These are phyloP conservation scores for Oemleria cerasiformis DNA, from an alignment of 306 rosid species.

Conservation along the genomic window DNA sequence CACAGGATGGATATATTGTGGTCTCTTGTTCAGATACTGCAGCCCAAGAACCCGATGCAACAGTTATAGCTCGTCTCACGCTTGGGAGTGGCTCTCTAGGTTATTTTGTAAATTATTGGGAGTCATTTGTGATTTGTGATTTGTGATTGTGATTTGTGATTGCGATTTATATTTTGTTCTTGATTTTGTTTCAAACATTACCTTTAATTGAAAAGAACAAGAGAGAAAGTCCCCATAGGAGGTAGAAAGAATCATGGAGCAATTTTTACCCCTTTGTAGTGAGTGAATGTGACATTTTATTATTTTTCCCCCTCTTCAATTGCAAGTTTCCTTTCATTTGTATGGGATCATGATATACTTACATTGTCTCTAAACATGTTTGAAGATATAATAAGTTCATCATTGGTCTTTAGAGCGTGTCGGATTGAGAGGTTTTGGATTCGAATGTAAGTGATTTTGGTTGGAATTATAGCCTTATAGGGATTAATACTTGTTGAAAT, in stretches of 20 bases:
- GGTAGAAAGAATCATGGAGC: constrained; percentile 6
- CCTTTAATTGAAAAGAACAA: constrained; percentile 10
- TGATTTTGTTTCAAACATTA: not conserved
- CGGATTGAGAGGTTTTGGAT: too few species aligned
- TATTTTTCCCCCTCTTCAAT: constrained; percentile 4
- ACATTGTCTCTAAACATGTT: not conserved
- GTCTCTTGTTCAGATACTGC: constrained; percentile 91
- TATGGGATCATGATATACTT: constrained; percentile 12
- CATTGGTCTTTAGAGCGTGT: too few species aligned
- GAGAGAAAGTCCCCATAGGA: constrained; percentile 12
- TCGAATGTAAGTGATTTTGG: too few species aligned
- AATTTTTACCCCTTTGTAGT: constrained; percentile 10
- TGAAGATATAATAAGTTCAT: not conserved
- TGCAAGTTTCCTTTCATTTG: constrained; percentile 20
- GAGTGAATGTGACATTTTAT: constrained; percentile 30
- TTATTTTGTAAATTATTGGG: constrained; percentile 31
- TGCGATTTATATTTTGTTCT: constrained; percentile 10
- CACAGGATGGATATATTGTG: constrained; percentile 93
- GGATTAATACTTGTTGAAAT: not conserved
- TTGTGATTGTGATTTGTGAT: constrained; percentile 30
- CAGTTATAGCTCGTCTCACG: constrained; percentile 27
- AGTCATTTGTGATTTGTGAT: constrained; percentile 29
- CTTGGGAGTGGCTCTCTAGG: constrained; percentile 24
- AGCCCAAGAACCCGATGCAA: constrained; percentile 53
- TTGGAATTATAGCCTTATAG: too few species aligned